Percentiles rank a stretch among this genome's conserved stretches.
phyloP scores from a whole-genome alignment of 148 eudicot species.

The Mesembryanthemum crystallinum region DNA sequence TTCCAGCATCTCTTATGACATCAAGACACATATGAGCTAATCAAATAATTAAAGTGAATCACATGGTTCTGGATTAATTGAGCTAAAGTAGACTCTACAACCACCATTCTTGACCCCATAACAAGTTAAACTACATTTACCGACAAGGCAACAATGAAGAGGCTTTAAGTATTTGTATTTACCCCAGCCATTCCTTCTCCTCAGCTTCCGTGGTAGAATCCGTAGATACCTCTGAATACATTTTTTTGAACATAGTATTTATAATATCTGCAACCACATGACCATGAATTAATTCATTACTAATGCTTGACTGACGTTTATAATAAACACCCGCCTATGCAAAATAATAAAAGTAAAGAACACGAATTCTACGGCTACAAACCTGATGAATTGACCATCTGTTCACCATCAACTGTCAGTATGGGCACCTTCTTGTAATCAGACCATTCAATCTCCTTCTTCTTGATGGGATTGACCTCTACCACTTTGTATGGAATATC shows the following conservation, averaged over 20 bases:
- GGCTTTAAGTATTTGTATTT: slow-evolving; percentile 11
- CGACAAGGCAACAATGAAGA: neutral
- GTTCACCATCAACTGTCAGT: slow-evolving; percentile 84
- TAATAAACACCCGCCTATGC: neutral
- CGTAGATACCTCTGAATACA: slow-evolving; percentile 40
- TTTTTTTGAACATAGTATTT: slow-evolving; percentile 44
- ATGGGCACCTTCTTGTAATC: slow-evolving; percentile 95
- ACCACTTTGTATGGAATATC: slow-evolving; percentile 88
- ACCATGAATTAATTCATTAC: slow-evolving; percentile 7
- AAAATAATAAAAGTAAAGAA: neutral
- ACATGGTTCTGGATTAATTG: neutral
- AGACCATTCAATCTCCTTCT: slow-evolving; percentile 97
- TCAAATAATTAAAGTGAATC: too few species aligned
- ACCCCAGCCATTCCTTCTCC: slow-evolving; percentile 88
- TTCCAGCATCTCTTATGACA: neutral
- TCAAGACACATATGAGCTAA: neutral
- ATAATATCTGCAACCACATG: slow-evolving; percentile 61
- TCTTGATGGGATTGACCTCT: slow-evolving; percentile 95
- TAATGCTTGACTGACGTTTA: neutral
- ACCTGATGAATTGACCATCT: slow-evolving; percentile 94
- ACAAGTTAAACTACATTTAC: neutral
- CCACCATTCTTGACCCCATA: neutral
- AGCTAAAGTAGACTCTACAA: neutral
- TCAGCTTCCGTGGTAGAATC: slow-evolving; percentile 29
- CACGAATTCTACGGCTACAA: neutral